Conservation (phyloP, 2,329 filamentous ascomycete genomes). For the Xylariaceae sp. region DNA sequence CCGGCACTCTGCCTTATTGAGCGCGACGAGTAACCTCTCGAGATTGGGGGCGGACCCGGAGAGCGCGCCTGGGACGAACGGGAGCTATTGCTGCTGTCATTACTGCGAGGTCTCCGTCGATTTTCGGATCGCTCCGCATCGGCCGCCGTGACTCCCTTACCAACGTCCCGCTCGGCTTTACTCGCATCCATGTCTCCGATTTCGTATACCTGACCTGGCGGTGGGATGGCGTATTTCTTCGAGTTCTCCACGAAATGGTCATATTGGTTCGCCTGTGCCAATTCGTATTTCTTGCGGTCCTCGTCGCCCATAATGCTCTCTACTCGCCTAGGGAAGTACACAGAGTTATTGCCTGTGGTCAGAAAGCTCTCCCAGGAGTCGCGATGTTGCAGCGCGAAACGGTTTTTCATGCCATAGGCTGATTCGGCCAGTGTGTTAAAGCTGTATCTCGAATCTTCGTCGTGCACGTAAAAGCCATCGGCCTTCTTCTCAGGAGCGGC, state of each 20-base stretch:
- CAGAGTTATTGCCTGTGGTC: conserved; percentile 65
- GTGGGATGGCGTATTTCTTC: conserved; percentile 45
- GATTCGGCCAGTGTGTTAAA: conserved; percentile 47
- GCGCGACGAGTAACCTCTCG: conserved; percentile 25
- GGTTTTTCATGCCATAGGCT: conserved; percentile 46
- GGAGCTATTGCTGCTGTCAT: conserved; percentile 31
- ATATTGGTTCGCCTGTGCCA: conserved; percentile 66
- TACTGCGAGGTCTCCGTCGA: conserved; percentile 32
- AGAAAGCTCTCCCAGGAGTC: conserved; percentile 72
- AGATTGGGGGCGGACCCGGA: conserved; percentile 11
- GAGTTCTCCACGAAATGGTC: conserved; percentile 44
- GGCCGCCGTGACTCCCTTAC: conserved; percentile 42
- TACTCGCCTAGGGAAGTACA: conserved; percentile 71
- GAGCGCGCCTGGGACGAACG: conserved; percentile 23
- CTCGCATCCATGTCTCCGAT: conserved; percentile 53
- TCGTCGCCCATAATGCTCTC: conserved; percentile 82
- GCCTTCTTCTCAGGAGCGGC: conserved; percentile 71
- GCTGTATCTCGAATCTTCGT: conserved; percentile 71
- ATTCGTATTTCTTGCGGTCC: conserved; percentile 75
- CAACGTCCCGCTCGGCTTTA: conserved; percentile 51
- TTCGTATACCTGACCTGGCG: conserved; percentile 56
- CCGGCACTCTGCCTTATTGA: conserved; percentile 30
- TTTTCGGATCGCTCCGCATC: conserved; percentile 31
- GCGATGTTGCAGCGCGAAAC: conserved; percentile 58
- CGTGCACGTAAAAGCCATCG: conserved; percentile 73